These are phyloP conservation scores for Mortierella sp. DNA, from an alignment of 371 early-diverging fungal genomes.

Conservation along the genomic window DNA sequence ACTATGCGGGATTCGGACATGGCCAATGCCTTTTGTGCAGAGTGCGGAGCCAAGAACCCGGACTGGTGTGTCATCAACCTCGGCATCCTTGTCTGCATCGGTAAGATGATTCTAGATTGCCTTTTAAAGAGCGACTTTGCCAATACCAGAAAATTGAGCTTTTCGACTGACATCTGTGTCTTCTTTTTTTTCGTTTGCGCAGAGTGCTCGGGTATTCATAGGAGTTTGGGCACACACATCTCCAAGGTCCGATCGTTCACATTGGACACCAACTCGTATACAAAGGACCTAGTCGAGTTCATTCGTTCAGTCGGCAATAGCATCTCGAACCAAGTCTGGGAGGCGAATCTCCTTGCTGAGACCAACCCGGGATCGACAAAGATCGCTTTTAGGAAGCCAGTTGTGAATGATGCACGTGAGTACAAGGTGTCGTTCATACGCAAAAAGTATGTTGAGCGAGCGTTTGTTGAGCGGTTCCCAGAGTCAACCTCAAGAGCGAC, in stretches of 20 bases:
- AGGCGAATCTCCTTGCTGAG: slow-evolving; percentile 50
- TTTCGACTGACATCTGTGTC: no score
- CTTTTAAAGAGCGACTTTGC: background rate
- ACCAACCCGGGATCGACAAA: background rate
- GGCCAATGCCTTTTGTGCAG: slow-evolving; percentile 84
- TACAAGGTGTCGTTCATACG: slow-evolving; percentile 61
- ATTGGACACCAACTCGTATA: slow-evolving; percentile 82
- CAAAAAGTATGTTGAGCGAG: slow-evolving; percentile 64
- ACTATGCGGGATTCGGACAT: slow-evolving; percentile 62
- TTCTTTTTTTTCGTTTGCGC: slow-evolving; percentile 6
- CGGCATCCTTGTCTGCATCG: slow-evolving; percentile 95
- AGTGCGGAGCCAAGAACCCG: slow-evolving; percentile 83
- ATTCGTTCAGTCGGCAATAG: slow-evolving; percentile 72
- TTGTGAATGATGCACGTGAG: slow-evolving; percentile 50
- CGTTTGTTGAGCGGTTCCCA: slow-evolving; percentile 59
- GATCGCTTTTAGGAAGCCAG: slow-evolving; percentile 34
- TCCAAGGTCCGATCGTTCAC: slow-evolving; percentile 90
- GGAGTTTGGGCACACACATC: slow-evolving; percentile 96
- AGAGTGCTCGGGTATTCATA: slow-evolving; percentile 97
- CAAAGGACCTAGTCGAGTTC: slow-evolving; percentile 70
- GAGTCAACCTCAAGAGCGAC: background rate
- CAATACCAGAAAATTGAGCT: no score
- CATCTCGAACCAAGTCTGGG: slow-evolving; percentile 71
- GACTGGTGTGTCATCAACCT: slow-evolving; percentile 96
- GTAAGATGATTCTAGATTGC: slow-evolving; percentile 59